These are phyloP conservation scores for Aureobasidium namibiae DNA, from an alignment of 2,329 filamentous ascomycete species.

Conservation along the genomic window DNA sequence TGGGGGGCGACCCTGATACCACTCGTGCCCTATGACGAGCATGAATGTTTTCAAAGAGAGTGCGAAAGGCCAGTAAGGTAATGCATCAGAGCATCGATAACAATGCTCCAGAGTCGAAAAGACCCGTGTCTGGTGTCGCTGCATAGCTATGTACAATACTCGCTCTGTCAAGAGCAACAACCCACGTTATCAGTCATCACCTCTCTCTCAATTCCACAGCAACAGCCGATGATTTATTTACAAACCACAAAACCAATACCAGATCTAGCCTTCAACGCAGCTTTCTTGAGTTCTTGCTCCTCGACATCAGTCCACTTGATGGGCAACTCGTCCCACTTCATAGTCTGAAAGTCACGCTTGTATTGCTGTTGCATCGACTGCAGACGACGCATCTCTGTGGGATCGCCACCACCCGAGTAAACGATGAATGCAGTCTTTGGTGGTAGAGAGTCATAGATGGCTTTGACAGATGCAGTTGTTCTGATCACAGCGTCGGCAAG, in stretches of 20 bases:
- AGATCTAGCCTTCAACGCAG: constrained; percentile 48
- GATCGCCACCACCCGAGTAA: constrained; percentile 57
- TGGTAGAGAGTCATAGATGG: constrained; percentile 49
- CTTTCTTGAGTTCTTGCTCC: constrained; percentile 49
- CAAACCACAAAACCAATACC: constrained; percentile 49
- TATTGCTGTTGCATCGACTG: constrained; percentile 49
- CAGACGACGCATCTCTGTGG: constrained; percentile 47
- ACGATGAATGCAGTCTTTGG: constrained; percentile 53
- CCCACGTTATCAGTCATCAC: no score
- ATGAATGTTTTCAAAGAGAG: no score
- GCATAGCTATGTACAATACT: no score
- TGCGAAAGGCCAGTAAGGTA: no score
- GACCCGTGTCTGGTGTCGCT: no score
- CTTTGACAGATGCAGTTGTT: constrained; percentile 43
- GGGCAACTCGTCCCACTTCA: constrained; percentile 55
- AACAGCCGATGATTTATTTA: no score
- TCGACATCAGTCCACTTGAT: constrained; percentile 59
- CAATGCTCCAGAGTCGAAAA: no score
- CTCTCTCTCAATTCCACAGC: no score
- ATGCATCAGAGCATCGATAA: no score
- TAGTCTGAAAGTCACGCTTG: constrained; percentile 48
- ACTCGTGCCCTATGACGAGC: no score
- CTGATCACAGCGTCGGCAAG: constrained; percentile 41
- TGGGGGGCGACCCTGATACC: no score
- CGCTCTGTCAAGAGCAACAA: no score